phyloP scores from a whole-genome alignment of 2,329 filamentous ascomycete genomes.

The Talaromyces sp. region DNA sequence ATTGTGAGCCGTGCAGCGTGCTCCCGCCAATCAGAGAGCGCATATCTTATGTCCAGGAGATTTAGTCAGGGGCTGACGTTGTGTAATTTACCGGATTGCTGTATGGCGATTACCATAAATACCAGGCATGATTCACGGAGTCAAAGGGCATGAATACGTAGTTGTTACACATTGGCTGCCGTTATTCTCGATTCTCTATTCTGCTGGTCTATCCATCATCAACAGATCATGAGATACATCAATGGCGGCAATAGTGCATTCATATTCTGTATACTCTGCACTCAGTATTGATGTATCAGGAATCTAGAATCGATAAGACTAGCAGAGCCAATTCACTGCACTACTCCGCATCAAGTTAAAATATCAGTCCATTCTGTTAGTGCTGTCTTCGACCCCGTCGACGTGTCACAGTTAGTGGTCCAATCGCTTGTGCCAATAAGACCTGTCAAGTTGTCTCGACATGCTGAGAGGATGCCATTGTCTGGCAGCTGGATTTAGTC shows the following conservation, averaged over 20 bases:
- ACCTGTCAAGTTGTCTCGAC: not conserved
- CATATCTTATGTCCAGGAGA: not conserved
- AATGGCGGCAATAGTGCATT: not conserved
- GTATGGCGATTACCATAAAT: not conserved
- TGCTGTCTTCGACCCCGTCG: not conserved
- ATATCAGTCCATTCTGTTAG: not conserved
- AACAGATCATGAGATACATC: not conserved
- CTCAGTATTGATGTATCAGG: not conserved
- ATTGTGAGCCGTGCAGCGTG: not conserved
- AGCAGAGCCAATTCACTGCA: not conserved
- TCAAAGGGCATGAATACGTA: not conserved
- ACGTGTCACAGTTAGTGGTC: conserved; percentile 2
- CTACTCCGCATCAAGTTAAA: conserved; percentile 4
- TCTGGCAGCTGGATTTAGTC: not conserved
- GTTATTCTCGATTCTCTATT: not conserved
- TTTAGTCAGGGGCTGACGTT: conserved; percentile 1
- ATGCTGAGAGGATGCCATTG: not conserved
- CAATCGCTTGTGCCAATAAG: not conserved
- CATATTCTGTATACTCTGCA: not conserved
- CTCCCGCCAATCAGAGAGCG: not conserved
- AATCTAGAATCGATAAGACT: conserved; percentile 1
- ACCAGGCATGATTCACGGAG: not conserved
- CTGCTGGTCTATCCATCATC: not conserved
- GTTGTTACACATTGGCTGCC: not conserved
- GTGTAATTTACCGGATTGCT: not conserved